Base-by-base conservation (phyloP, 257 asterid genomes). In the Verbascum thapsus region DNA sequence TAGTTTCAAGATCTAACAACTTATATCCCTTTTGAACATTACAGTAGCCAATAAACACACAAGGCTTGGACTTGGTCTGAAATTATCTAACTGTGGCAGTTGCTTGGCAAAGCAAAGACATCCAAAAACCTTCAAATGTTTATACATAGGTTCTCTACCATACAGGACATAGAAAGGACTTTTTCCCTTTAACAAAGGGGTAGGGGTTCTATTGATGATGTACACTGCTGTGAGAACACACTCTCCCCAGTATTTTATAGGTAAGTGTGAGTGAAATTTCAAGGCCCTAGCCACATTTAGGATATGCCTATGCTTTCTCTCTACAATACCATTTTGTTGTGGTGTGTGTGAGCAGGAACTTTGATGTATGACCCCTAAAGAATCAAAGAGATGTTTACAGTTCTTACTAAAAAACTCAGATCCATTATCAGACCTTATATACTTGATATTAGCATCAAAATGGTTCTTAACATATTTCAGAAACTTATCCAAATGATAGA, bases 321-420 rank as follows among this genome's bases (percentile, higher is more conserved):
- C 52, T 1, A 45, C 26, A 13, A 45, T 0, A 4, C 52, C 26
- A 7, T 45, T 45, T 26, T 45, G 52, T 16, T 11, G 52, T 0
- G 52, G 52, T 1, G 52, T 45, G 12, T 45, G 7, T 0, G 26
- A 4, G 0, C 26, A 45, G 1, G 26, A 45, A 26, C 26, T 45
- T 45, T 45, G 52, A 0, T 13, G 22, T 3, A 45, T 0, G 0
- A 45, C 15, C 1, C 26, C 52, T 0, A 16, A 2, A 1, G 52
- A 45, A 0, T 8, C 2, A 4, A 16, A 16, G 0, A 1, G 7
- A 1, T 3, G 0, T 9, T 0, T 2, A 1, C 52, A 15, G 0
- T 16, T 10, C 0, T 1, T 6, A 7, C 19, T 45, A 3, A 45
- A 45, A 7, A 45, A 15, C 7, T 45, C 26, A 1, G 5, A 0